Conservation (phyloP, 2,329 filamentous ascomycete species). For the Pseudocercospora fijiensis region DNA sequence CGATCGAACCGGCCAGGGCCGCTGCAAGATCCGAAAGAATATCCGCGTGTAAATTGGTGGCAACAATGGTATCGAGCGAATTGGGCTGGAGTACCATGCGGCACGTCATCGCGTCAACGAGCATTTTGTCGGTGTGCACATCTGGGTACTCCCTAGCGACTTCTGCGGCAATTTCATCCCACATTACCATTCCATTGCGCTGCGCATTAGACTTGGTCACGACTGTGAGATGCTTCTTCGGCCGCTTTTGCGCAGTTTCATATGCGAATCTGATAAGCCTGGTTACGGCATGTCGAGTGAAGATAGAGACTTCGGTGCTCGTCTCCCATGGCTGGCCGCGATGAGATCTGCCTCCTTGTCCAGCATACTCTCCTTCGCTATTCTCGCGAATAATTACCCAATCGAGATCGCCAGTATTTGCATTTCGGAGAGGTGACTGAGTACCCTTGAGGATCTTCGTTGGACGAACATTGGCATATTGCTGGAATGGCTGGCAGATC, state of each 20-base stretch:
- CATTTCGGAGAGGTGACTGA: slow-evolving; percentile 55
- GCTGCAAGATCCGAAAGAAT: slow-evolving; percentile 70
- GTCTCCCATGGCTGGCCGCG: slow-evolving; percentile 58
- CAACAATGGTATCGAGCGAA: slow-evolving; percentile 62
- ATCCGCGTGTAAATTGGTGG: slow-evolving; percentile 62
- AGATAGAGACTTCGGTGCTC: slow-evolving; percentile 63
- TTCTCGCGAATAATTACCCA: slow-evolving; percentile 69
- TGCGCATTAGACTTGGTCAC: slow-evolving; percentile 68
- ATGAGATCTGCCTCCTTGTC: slow-evolving; percentile 63
- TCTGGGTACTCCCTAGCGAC: slow-evolving; percentile 60
- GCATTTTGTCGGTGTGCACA: slow-evolving; percentile 63
- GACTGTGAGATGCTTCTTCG: slow-evolving; percentile 59
- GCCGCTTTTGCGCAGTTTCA: slow-evolving; percentile 57
- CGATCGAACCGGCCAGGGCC: slow-evolving; percentile 68
- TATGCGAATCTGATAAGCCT: slow-evolving; percentile 64
- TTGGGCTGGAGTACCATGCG: slow-evolving; percentile 63
- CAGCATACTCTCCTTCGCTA: slow-evolving; percentile 65
- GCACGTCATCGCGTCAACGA: slow-evolving; percentile 66
- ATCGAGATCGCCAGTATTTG: slow-evolving; percentile 60
- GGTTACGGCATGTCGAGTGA: slow-evolving; percentile 60
- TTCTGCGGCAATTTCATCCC: slow-evolving; percentile 61
- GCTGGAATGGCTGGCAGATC: slow-evolving; percentile 56
- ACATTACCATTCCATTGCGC: slow-evolving; percentile 66
- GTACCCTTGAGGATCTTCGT: slow-evolving; percentile 63
- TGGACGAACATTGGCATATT: slow-evolving; percentile 59